Evolutionary conservation across 345 rosid genomes (phyloP), one percentile per base, ranked within the genome.

Genomic region (Trapa incisa): DNA sequence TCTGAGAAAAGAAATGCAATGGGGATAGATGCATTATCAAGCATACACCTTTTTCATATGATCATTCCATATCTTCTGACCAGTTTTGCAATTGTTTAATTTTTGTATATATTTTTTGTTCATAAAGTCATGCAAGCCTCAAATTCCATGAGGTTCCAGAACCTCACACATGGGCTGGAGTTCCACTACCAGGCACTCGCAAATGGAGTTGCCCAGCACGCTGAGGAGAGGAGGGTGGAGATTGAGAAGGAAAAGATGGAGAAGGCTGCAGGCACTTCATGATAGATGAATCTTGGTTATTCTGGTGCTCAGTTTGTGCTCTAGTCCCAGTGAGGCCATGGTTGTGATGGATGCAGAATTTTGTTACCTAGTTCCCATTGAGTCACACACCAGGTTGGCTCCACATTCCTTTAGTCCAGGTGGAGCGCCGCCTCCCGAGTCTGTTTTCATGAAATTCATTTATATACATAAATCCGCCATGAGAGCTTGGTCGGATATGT

Each of bases 211-310:
- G 96, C 91, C 37, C 89, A 83, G 83, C 98, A 91, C 75, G 98
- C 99, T 65, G 99, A 91, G 67, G 81, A 81, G 76, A 89, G 99
- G 77, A 88, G 96, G 79, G 84, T 68, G 37, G 99, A 85, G 81
- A 91, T 91, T 15, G 96, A 92, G 74, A 95, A 91, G 79, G 97
- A 89, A 80, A 87, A 81, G 79, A 63, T 81, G 81, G 93, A 86
- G 84, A 87, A 84, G 75, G 88, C 89, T 33, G 70, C 79, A n/a
- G 70, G 80, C 48, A 69, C 72, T 67, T 80, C 80, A 65, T 87
- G 77, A 76, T 41, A 22, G 29, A 71, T 54, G 5, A 36, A 6
- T 37, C 32, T 32, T 63, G 66, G 16, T 5, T 16, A 12, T 3
- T 22, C 3, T 63, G 45, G 32, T 37, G 6, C 33, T 1, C 14